Percentiles rank a stretch among this genome's conserved stretches.
phyloP scores from a whole-genome alignment of 306 rosid species.

The Lagenaria siceraria region DNA sequence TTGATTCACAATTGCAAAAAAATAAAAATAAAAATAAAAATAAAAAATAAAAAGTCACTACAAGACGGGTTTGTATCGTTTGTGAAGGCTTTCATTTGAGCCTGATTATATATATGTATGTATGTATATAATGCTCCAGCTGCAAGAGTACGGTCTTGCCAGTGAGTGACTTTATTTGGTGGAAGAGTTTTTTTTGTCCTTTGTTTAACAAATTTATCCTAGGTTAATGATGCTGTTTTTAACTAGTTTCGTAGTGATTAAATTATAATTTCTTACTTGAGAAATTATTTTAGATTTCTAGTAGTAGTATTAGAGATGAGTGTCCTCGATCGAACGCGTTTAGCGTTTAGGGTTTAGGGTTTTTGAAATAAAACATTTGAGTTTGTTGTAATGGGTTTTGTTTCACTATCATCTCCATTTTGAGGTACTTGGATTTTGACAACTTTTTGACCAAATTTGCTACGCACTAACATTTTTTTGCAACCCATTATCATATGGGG shows the following conservation, averaged over 20 bases:
- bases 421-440: background rate
- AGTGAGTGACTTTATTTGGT: conserved; percentile 46
- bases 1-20: background rate
- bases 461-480: background rate
- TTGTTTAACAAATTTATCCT: conserved; percentile 11
- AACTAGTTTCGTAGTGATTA: background rate
- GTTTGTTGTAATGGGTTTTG: conserved; percentile 1
- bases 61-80: background rate
- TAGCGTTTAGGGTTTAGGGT: too few relatives aligned
- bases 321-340: too few relatives aligned
- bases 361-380: background rate
- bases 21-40: background rate
- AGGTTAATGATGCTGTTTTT: conserved; percentile 38
- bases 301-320: too few relatives aligned
- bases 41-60: background rate
- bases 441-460: background rate
- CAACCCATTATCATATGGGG: conserved; percentile 26
- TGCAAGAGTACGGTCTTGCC: conserved; percentile 32
- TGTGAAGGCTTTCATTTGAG: background rate
- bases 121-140: conserved; percentile 36
- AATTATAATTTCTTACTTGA: background rate
- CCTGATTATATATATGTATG: background rate
- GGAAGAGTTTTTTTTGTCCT: conserved; percentile 36
- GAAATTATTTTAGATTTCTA: background rate
- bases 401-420: background rate